Evolutionary conservation across 2,329 filamentous ascomycete genomes (phyloP).

Genomic region (Stagonosporopsis rhizophila): DNA sequence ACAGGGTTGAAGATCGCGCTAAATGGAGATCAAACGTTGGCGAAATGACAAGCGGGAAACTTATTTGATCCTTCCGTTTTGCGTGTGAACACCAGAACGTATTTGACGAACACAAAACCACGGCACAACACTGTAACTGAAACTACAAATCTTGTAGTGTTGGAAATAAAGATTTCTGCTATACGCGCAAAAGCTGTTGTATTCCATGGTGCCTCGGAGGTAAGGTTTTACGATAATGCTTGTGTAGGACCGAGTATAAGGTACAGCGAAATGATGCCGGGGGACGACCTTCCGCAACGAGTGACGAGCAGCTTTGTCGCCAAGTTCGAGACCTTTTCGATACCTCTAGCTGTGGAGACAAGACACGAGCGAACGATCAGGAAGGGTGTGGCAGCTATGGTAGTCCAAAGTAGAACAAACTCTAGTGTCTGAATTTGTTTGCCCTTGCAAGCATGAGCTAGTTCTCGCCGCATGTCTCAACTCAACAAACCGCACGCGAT

Average conservation of each 20-base stretch:
- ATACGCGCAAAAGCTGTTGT: neutral
- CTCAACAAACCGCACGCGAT: neutral
- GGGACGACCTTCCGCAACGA: conserved; percentile 3
- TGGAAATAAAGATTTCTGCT: neutral
- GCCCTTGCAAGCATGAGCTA: conserved; percentile 15
- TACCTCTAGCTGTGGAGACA: neutral
- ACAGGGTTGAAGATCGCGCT: conserved; percentile 25
- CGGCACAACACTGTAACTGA: conserved; percentile 4
- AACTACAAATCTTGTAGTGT: neutral
- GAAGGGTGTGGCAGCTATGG: neutral
- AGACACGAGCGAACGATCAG: neutral
- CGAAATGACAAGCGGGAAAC: conserved; percentile 39
- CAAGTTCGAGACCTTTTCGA: conserved; percentile 4
- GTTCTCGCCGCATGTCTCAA: neutral
- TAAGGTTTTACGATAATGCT: conserved; percentile 7
- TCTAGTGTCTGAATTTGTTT: conserved; percentile 13
- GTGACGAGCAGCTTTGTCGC: conserved; percentile 4
- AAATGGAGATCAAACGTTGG: conserved; percentile 43
- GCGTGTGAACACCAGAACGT: conserved; percentile 10
- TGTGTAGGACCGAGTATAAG: conserved; percentile 13
- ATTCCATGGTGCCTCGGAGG: neutral
- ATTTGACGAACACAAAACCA: conserved; percentile 1
- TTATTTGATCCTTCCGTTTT: conserved; percentile 16
- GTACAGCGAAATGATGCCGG: conserved; percentile 14
- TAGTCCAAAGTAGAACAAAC: conserved; percentile 3